Evolutionary conservation across 805 yeast genomes (phyloP).

Genomic region (Saccharomyces paradoxus): DNA sequence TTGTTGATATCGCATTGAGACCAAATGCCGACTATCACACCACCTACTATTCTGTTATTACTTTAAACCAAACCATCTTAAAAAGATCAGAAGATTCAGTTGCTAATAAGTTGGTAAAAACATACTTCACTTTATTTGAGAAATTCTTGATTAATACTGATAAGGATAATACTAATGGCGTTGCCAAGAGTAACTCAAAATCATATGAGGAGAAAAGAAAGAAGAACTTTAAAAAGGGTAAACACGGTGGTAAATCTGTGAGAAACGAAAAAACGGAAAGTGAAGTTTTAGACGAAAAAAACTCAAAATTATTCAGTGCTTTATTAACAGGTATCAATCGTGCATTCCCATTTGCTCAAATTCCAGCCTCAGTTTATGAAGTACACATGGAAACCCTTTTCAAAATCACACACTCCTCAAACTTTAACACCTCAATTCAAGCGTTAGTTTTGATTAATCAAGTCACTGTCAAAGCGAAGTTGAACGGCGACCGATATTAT

Average conservation of each 20-base stretch:
- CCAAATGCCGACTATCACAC: conserved; percentile 76
- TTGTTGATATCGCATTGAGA: conserved; percentile 72
- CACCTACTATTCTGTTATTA: conserved; percentile 77
- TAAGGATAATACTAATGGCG: conserved; percentile 32
- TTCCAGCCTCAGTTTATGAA: conserved; percentile 62
- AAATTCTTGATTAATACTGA: conserved; percentile 68
- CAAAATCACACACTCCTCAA: conserved; percentile 86
- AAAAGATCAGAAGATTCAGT: conserved; percentile 67
- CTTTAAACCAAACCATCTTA: conserved; percentile 87
- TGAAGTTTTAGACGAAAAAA: conserved; percentile 69
- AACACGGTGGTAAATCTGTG: conserved; percentile 80
- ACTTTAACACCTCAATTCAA: conserved; percentile 89
- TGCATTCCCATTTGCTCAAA: conserved; percentile 83
- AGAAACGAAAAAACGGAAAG: conserved; percentile 51
- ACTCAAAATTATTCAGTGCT: conserved; percentile 79
- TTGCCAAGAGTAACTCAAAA: conserved; percentile 28
- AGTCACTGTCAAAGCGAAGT: conserved; percentile 53
- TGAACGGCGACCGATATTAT: conserved; percentile 63
- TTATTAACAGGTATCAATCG: conserved; percentile 90
- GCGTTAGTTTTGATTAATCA: conserved; percentile 81
- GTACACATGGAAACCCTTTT: conserved; percentile 77
- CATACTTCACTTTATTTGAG: conserved; percentile 82
- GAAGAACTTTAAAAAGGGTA: conserved; percentile 71
- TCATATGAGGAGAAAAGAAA: conserved; percentile 56
- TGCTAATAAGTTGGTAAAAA: conserved; percentile 74